phyloP scores from a whole-genome alignment of 768 basidiomycete genomes.

The Podaxis sp. region DNA sequence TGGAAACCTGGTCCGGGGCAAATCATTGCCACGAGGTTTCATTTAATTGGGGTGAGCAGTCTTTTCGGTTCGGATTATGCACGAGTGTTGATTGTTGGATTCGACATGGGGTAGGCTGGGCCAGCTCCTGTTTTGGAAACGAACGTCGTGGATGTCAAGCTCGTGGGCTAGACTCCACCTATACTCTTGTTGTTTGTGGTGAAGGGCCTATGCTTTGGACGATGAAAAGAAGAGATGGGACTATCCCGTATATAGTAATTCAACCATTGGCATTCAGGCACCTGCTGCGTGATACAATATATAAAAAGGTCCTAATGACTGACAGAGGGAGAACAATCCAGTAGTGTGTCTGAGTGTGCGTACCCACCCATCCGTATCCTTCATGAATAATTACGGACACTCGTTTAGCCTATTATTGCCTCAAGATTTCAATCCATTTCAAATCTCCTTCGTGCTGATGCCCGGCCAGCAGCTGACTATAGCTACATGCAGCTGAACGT shows the following conservation, averaged over 20 bases:
- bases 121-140: constrained; percentile 26
- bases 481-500: neutral
- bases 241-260: too few relatives aligned
- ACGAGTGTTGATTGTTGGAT: neutral
- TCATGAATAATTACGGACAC: too few relatives aligned
- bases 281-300: too few relatives aligned
- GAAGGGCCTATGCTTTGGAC: too few relatives aligned
- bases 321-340: too few relatives aligned
- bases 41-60: constrained; percentile 30
- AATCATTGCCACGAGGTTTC: constrained; percentile 16
- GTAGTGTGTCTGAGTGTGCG: too few relatives aligned
- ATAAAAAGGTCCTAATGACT: too few relatives aligned
- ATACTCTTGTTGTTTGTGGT: neutral
- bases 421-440: constrained; percentile 40
- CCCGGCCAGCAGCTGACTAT: constrained; percentile 20
- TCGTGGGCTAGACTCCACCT: neutral
- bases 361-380: too few relatives aligned
- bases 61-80: neutral
- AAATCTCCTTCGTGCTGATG: constrained; percentile 97
- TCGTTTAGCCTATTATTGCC: too few relatives aligned
- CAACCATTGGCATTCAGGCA: too few relatives aligned
- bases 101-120: constrained; percentile 22
- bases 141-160: constrained; percentile 19
- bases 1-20: neutral
- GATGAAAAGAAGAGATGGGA: too few relatives aligned